These are phyloP conservation scores for Lepidopterella palustris DNA, from an alignment of 495 filamentous ascomycete genomes.

Conservation along the genomic window DNA sequence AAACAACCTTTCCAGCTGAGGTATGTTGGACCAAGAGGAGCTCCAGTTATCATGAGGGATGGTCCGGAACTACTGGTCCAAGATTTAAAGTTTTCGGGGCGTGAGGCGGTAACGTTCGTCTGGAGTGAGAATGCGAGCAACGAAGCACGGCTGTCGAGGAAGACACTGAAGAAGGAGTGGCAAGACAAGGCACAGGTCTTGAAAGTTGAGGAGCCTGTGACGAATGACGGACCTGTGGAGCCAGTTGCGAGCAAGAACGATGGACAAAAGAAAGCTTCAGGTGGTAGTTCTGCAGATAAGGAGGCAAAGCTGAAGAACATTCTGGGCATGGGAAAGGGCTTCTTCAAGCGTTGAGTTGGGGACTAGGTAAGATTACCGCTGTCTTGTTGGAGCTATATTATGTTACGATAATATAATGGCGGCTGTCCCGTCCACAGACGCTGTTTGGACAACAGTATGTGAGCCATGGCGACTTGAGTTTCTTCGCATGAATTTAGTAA, in stretches of 20 bases:
- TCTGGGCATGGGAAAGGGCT: constrained; percentile 29
- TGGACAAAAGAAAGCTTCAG: constrained; percentile 35
- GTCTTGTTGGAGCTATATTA: no score
- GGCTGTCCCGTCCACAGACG: no score
- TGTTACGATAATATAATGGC: no score
- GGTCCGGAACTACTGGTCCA: constrained; percentile 57
- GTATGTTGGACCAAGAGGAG: constrained; percentile 30
- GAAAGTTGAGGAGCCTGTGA: constrained; percentile 46
- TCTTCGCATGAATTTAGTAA: no score
- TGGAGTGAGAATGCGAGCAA: constrained; percentile 58
- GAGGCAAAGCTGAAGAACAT: constrained; percentile 44
- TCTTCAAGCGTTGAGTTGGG: constrained; percentile 30
- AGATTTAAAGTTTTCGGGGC: constrained; percentile 60
- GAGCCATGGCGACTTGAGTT: no score
- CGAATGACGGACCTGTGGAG: constrained; percentile 18
- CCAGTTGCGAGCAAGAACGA: constrained; percentile 38
- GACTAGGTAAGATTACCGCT: no score
- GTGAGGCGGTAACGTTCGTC: constrained; percentile 67
- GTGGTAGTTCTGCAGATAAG: constrained; percentile 32
- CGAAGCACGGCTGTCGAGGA: constrained; percentile 40
- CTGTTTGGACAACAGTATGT: no score
- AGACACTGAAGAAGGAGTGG: constrained; percentile 59
- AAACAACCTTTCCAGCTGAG: constrained; percentile 49
- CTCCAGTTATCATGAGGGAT: constrained; percentile 30
- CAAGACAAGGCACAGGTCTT: constrained; percentile 61